Evolutionary conservation across 345 rosid species (phyloP).

Genomic region (Salix caprea): DNA sequence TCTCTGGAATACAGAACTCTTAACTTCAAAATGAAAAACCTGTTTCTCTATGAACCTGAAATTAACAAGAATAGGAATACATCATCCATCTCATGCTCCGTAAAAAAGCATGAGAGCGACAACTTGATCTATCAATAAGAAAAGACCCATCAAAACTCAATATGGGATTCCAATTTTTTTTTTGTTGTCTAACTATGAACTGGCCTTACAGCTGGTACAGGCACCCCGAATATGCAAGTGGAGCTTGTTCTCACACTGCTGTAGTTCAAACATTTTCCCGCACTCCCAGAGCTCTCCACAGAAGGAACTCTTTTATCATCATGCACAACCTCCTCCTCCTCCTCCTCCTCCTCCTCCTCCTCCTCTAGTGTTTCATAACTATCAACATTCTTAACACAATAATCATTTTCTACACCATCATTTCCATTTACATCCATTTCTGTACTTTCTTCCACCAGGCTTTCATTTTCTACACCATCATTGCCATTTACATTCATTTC

Average conservation of each 20-base stretch:
- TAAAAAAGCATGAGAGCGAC: neutral
- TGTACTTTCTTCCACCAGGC: neutral
- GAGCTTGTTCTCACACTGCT: conserved; percentile 18
- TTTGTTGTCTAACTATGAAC: conserved; percentile 20
- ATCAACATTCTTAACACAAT: neutral
- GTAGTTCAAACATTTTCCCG: conserved; percentile 26
- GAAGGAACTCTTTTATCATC: conserved; percentile 3
- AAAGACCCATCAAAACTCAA: neutral
- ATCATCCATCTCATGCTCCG: neutral
- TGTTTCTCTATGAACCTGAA: neutral
- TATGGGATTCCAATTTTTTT: neutral
- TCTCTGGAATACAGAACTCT: neutral
- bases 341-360: neutral
- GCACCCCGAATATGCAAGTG: conserved; percentile 29
- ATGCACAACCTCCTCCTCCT: neutral
- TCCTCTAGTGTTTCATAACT: neutral
- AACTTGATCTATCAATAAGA: neutral
- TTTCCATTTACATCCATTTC: neutral
- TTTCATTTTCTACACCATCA: neutral
- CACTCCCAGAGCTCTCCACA: conserved; percentile 1
- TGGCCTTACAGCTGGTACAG: conserved; percentile 37
- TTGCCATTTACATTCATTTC: neutral
- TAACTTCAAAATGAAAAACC: neutral
- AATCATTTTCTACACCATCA: neutral
- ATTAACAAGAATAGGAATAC: neutral